phyloP scores from a whole-genome alignment of 768 basidiomycete genomes.

The Podaxis carcinomalis region DNA sequence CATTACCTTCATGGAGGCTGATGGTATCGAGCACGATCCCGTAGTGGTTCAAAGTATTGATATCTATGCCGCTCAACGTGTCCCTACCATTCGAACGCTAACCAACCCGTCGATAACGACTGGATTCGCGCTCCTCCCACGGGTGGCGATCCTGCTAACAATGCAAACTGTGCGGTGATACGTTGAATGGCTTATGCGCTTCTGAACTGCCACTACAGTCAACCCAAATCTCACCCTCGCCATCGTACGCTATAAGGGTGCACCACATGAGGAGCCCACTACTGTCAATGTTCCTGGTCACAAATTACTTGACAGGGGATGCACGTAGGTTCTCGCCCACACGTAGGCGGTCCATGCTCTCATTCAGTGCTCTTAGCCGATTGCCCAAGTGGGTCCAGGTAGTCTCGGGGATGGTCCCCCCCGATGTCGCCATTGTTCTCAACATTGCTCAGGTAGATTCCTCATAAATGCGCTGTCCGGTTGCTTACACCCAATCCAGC shows the following conservation, averaged over 20 bases:
- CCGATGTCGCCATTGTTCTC: neutral
- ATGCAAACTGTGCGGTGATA: slow-evolving; percentile 6
- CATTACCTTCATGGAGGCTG: slow-evolving; percentile 25
- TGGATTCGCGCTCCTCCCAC: slow-evolving; percentile 39
- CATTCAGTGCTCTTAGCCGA: slow-evolving; percentile 13
- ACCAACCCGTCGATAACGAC: slow-evolving; percentile 25
- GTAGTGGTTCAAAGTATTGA: slow-evolving; percentile 34
- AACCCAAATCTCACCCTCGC: slow-evolving; percentile 29
- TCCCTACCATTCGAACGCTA: slow-evolving; percentile 24
- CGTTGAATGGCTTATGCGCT: neutral
- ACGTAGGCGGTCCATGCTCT: neutral
- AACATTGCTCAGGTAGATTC: neutral
- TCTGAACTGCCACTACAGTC: slow-evolving; percentile 17
- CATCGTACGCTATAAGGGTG: slow-evolving; percentile 38
- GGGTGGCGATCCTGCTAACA: slow-evolving; percentile 19
- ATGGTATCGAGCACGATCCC: slow-evolving; percentile 28
- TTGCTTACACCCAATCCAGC: slow-evolving; percentile 2
- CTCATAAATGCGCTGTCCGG: too few relatives aligned
- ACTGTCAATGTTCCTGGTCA: slow-evolving; percentile 15
- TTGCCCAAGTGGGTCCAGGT: slow-evolving; percentile 3
- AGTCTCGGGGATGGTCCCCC: slow-evolving; percentile 8
- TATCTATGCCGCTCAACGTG: slow-evolving; percentile 28
- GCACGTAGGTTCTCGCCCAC: neutral
- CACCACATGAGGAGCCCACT: slow-evolving; percentile 30
- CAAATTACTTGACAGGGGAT: slow-evolving; percentile 10